Conservation (phyloP, 345 rosid species). For the Aquilaria yunnanensis region DNA sequence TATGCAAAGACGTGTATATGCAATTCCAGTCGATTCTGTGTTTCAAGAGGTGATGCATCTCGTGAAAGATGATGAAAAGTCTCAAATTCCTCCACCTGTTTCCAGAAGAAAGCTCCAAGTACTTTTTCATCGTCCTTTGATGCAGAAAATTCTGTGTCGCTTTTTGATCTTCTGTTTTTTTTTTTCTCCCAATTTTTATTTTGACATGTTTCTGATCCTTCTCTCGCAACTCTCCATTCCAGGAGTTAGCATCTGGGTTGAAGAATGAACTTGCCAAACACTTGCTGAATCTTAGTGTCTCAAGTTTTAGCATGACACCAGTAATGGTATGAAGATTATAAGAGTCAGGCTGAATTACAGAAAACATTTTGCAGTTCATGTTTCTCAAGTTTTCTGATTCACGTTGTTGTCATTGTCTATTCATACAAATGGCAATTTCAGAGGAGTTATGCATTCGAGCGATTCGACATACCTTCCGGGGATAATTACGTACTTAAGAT, state of each 20-base stretch:
- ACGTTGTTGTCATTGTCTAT: slow-evolving; percentile 17
- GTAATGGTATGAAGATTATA: slow-evolving; percentile 62
- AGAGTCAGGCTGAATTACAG: slow-evolving; percentile 6
- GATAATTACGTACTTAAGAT: slow-evolving; percentile 85
- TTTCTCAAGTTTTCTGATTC: slow-evolving; percentile 11
- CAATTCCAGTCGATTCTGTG: slow-evolving; percentile 60
- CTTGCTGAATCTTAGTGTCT: slow-evolving; percentile 60
- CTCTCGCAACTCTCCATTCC: slow-evolving; percentile 16
- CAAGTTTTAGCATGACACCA: slow-evolving; percentile 75
- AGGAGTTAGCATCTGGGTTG: slow-evolving; percentile 66
- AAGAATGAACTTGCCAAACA: slow-evolving; percentile 73
- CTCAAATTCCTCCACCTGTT: slow-evolving; percentile 46
- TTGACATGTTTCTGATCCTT: slow-evolving; percentile 7
- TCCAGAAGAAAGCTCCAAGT: slow-evolving; percentile 73
- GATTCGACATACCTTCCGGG: slow-evolving; percentile 68
- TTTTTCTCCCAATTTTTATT: slow-evolving; percentile 5
- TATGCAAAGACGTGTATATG: slow-evolving; percentile 82
- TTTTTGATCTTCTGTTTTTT: neutral
- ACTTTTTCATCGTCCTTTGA: slow-evolving; percentile 14
- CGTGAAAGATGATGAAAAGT: slow-evolving; percentile 69
- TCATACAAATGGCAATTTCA: slow-evolving; percentile 21
- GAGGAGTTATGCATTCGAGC: slow-evolving; percentile 89
- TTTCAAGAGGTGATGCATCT: slow-evolving; percentile 59
- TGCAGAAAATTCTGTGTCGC: neutral
- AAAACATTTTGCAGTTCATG: slow-evolving; percentile 3